These are phyloP conservation scores for Pseudonitzschia delicatissima DNA, from an alignment of 108 stramenopile species.

Conservation along the genomic window DNA sequence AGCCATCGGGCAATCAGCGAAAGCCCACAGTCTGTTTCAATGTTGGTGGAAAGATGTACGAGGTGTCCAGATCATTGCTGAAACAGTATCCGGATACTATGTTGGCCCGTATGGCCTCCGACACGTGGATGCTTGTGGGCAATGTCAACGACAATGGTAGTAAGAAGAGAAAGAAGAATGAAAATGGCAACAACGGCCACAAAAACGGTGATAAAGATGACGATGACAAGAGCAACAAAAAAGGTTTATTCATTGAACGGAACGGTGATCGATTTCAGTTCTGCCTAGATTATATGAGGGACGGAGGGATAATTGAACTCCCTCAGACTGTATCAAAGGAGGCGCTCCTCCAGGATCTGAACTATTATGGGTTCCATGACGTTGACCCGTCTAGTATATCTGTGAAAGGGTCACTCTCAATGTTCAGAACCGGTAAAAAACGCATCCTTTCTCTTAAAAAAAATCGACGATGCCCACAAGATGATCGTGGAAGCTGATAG, in stretches of 20 bases:
- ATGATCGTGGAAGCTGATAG: no score
- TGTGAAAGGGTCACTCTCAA: not conserved
- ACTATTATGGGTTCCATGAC: not conserved
- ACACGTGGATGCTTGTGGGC: slow-evolving; percentile 13
- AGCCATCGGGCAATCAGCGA: no score
- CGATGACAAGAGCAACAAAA: not conserved
- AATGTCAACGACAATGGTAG: not conserved
- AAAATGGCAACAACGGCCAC: not conserved
- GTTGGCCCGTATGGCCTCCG: slow-evolving; percentile 14
- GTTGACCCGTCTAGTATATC: not conserved
- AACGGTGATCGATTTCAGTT: slow-evolving; percentile 26
- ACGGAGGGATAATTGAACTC: not conserved
- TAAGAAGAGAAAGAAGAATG: not conserved
- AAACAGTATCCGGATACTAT: slow-evolving; percentile 23
- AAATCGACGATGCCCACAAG: no score
- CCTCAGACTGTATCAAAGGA: not conserved
- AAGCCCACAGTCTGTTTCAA: slow-evolving; percentile 28
- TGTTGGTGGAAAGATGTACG: slow-evolving; percentile 32
- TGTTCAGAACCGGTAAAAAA: no score
- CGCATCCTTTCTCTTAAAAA: no score
- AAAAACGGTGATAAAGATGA: not conserved
- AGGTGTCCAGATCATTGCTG: slow-evolving; percentile 34
- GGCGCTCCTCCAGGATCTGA: slow-evolving; percentile 1
- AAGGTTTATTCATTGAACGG: slow-evolving; percentile 17
- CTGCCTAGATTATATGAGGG: slow-evolving; percentile 29